Conservation (phyloP, 2,329 filamentous ascomycete genomes). For the Epichloe bromicola region DNA sequence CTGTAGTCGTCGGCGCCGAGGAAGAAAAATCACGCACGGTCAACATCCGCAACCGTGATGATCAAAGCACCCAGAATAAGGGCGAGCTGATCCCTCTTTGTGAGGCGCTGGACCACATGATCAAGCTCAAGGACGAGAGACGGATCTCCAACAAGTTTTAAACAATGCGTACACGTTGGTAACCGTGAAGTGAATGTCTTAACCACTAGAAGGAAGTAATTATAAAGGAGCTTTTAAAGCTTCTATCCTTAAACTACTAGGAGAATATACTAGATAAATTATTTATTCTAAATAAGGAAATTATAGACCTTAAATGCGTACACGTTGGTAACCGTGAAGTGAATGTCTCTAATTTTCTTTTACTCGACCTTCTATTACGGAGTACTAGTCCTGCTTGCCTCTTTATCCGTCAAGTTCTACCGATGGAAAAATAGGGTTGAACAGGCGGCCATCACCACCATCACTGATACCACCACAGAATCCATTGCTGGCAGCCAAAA, state of each 20-base stretch:
- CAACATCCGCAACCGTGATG: slow-evolving; percentile 51
- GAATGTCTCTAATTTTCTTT: too few relatives aligned
- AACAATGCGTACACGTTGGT: not conserved
- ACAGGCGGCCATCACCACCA: too few relatives aligned
- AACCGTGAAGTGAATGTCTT: not conserved
- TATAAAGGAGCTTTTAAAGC: too few relatives aligned
- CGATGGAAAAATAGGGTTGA: not conserved
- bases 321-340: not conserved
- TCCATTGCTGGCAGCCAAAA: not conserved
- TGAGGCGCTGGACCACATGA: slow-evolving; percentile 43
- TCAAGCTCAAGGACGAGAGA: slow-evolving; percentile 36
- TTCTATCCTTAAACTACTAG: too few relatives aligned
- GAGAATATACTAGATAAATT: too few relatives aligned
- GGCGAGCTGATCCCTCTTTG: slow-evolving; percentile 45
- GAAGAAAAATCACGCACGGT: slow-evolving; percentile 47
- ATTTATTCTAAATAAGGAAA: too few relatives aligned
- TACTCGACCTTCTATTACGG: not conserved
- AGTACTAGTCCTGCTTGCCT: not conserved
- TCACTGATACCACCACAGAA: too few relatives aligned
- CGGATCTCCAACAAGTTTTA: slow-evolving; percentile 23
- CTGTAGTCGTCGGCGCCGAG: slow-evolving; percentile 45
- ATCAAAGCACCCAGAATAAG: slow-evolving; percentile 47
- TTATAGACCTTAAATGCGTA: too few relatives aligned
- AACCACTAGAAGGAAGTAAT: too few relatives aligned
- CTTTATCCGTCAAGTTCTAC: not conserved